These are phyloP conservation scores for Larix kaempferi DNA, from an alignment of 75 land plant species.

Conservation along the genomic window DNA sequence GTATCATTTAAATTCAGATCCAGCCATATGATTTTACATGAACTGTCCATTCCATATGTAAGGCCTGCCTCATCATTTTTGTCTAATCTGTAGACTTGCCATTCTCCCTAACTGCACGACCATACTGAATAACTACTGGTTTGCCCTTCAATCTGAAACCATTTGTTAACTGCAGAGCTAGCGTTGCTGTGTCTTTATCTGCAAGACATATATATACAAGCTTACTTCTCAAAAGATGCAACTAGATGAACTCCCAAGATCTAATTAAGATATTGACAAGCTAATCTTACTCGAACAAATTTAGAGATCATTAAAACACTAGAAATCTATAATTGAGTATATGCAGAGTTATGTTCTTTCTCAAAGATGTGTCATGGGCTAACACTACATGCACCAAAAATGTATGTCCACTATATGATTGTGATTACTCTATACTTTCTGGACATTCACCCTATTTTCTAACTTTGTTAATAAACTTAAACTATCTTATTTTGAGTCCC, in stretches of 20 bases:
- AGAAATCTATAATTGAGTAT: neutral
- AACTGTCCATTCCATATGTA: neutral
- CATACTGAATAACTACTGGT: slow-evolving; percentile 42
- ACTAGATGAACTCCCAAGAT: neutral
- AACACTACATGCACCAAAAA: too few species aligned
- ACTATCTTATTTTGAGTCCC: too few species aligned
- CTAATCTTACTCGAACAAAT: neutral
- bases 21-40: neutral
- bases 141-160: slow-evolving; percentile 38
- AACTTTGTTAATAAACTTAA: too few species aligned
- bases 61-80: neutral
- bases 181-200: slow-evolving; percentile 35
- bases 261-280: neutral
- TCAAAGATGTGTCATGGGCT: too few species aligned
- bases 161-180: slow-evolving; percentile 32
- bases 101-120: slow-evolving; percentile 10
- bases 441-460: too few species aligned
- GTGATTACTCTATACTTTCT: too few species aligned
- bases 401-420: too few species aligned
- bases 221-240: neutral
- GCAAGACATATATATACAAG: neutral
- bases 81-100: slow-evolving; percentile 6
- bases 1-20: too few species aligned
- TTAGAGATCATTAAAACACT: neutral
- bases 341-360: neutral